phyloP scores from a whole-genome alignment of 2,329 filamentous ascomycete genomes.

The Ophiocordyceps camponoti-saundersi region DNA sequence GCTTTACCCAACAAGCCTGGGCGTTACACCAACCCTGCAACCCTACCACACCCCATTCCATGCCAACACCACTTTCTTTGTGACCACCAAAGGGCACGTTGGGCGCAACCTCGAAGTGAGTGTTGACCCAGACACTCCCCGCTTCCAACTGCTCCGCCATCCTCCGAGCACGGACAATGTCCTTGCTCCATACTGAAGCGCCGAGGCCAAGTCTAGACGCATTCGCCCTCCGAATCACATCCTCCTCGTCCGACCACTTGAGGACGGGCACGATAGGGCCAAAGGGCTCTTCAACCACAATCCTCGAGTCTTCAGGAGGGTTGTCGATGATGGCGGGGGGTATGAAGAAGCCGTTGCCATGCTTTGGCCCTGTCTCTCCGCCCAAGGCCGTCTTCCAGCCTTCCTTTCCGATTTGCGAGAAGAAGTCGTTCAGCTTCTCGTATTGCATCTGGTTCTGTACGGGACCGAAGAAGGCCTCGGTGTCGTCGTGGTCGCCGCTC shows the following conservation, averaged over 20 bases:
- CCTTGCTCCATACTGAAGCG: constrained; percentile 38
- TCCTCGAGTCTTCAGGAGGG: constrained; percentile 28
- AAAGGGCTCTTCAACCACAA: constrained; percentile 31
- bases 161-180: constrained; percentile 29
- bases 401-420: background rate
- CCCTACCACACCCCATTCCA: constrained; percentile 23
- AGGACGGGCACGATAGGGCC: constrained; percentile 47
- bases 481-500: constrained; percentile 24
- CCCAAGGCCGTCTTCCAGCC: background rate
- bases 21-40: no score
- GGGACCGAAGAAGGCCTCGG: constrained; percentile 29
- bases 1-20: no score
- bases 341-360: constrained; percentile 6
- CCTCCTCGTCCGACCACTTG: constrained; percentile 42
- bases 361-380: background rate
- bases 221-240: constrained; percentile 40
- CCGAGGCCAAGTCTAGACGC: constrained; percentile 33
- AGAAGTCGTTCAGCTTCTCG: constrained; percentile 1
- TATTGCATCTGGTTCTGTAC: constrained; percentile 42
- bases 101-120: constrained; percentile 20
- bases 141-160: constrained; percentile 38
- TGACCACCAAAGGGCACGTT: constrained; percentile 29
- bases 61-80: constrained; percentile 32
- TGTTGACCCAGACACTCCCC: constrained; percentile 44
- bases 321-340: constrained; percentile 6